Conservation (phyloP, 148 eudicot genomes). For the Hydrangea macrophylla region DNA sequence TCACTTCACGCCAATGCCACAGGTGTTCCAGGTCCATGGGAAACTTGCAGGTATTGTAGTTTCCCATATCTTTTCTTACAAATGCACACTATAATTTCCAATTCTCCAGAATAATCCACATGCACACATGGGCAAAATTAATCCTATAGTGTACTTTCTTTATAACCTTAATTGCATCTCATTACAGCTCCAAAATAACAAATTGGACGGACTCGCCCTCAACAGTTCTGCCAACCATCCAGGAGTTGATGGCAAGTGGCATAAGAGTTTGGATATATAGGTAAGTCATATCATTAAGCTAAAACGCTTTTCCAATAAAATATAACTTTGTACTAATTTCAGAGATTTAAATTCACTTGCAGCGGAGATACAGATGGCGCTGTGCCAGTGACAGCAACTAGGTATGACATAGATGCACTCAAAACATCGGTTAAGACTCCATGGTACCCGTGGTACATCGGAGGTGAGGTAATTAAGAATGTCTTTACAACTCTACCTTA, state of each 20-base stretch:
- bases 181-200: too few relatives aligned
- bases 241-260: conserved; percentile 21
- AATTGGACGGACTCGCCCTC: conserved; percentile 25
- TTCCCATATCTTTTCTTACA: neutral
- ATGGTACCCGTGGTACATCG: conserved; percentile 24
- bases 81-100: too few relatives aligned
- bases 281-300: neutral
- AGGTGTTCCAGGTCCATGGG: too few relatives aligned
- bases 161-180: too few relatives aligned
- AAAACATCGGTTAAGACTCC: conserved; percentile 14
- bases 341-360: conserved; percentile 2
- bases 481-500: too few relatives aligned
- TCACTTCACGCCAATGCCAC: conserved; percentile 19
- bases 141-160: too few relatives aligned
- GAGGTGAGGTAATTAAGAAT: conserved; percentile 13
- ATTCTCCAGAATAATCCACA: neutral
- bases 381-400: conserved; percentile 16
- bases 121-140: neutral
- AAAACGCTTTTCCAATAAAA: neutral
- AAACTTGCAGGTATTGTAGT: conserved; percentile 18
- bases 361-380: conserved; percentile 18
- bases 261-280: conserved; percentile 27
- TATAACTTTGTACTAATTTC: neutral
- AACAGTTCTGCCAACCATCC: conserved; percentile 22
- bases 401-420: conserved; percentile 18